Percentiles rank a stretch among this genome's conserved stretches.
phyloP scores from a whole-genome alignment of 345 rosid species.

The Draba incana region DNA sequence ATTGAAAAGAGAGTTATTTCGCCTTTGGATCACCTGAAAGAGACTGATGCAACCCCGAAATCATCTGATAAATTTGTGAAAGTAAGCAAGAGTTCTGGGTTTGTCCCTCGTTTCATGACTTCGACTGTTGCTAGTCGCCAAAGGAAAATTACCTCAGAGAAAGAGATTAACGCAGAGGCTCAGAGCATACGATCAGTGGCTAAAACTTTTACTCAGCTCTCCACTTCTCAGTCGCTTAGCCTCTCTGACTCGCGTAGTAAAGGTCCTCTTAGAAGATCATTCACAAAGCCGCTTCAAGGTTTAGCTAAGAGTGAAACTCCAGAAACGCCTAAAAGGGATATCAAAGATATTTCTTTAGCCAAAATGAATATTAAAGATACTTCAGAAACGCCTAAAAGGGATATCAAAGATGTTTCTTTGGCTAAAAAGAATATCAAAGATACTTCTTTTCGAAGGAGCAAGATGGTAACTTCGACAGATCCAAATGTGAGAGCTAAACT shows the following conservation, averaged over 20 bases:
- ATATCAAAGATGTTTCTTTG: constrained; percentile 24
- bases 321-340: too few relatives aligned
- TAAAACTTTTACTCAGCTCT: constrained; percentile 54
- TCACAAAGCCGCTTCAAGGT: constrained; percentile 47
- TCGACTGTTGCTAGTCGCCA: constrained; percentile 89
- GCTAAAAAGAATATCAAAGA: constrained; percentile 40
- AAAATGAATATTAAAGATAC: too few relatives aligned
- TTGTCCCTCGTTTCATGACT: constrained; percentile 77
- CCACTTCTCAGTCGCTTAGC: constrained; percentile 65
- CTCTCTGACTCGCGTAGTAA: constrained; percentile 60
- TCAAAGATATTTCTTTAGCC: too few relatives aligned
- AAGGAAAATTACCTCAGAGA: constrained; percentile 66
- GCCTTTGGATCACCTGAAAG: constrained; percentile 40
- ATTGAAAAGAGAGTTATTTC: constrained; percentile 32
- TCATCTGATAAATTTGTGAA: constrained; percentile 43
- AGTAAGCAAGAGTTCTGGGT: constrained; percentile 34
- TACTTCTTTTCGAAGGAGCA: constrained; percentile 50
- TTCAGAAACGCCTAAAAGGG: constrained; percentile 52
- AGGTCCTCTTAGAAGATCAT: constrained; percentile 51
- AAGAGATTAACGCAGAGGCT: constrained; percentile 49
- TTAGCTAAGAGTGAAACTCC: constrained; percentile 38
- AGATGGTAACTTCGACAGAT: constrained; percentile 68
- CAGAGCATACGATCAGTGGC: constrained; percentile 46
- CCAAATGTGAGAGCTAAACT: constrained; percentile 62
- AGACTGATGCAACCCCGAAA: constrained; percentile 41